A percentile compares a stretch with the other conserved stretches of the same genome.
phyloP scores from a whole-genome alignment of 768 basidiomycete genomes.

The Collybia mongolica region DNA sequence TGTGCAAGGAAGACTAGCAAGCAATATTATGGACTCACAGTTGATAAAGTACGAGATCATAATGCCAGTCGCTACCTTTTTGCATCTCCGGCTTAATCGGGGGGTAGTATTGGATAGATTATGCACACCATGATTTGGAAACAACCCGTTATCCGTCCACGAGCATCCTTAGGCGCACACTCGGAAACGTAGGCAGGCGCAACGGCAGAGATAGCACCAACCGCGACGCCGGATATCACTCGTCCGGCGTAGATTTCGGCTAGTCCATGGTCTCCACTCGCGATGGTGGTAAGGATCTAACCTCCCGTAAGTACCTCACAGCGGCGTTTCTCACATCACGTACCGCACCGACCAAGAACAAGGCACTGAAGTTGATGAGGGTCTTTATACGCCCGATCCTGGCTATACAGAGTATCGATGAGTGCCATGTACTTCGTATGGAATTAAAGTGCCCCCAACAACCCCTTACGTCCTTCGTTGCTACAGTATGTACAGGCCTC shows the following conservation, averaged over 20 bases:
- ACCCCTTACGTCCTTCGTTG: no score
- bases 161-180: constrained; percentile 82
- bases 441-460: no score
- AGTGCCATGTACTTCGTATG: no score
- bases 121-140: constrained; percentile 77
- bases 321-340: constrained; percentile 14
- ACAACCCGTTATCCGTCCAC: constrained; percentile 81
- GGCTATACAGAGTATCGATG: no score
- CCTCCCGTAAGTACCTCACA: background rate
- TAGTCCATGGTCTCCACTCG: constrained; percentile 54
- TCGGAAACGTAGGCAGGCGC: constrained; percentile 87
- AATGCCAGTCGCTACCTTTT: constrained; percentile 70
- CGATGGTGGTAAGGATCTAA: constrained; percentile 72
- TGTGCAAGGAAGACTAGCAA: no score
- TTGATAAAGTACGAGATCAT: constrained; percentile 87
- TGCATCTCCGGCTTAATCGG: no score
- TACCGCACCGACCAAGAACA: constrained; percentile 77
- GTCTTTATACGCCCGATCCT: constrained; percentile 67
- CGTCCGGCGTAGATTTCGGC: constrained; percentile 79
- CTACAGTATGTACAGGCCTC: no score
- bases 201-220: constrained; percentile 79
- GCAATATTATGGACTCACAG: no score
- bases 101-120: background rate
- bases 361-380: constrained; percentile 52
- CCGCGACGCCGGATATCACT: constrained; percentile 76